phyloP scores from a whole-genome alignment of 73 alveolate species.

The Tetrahymena elliotti region DNA sequence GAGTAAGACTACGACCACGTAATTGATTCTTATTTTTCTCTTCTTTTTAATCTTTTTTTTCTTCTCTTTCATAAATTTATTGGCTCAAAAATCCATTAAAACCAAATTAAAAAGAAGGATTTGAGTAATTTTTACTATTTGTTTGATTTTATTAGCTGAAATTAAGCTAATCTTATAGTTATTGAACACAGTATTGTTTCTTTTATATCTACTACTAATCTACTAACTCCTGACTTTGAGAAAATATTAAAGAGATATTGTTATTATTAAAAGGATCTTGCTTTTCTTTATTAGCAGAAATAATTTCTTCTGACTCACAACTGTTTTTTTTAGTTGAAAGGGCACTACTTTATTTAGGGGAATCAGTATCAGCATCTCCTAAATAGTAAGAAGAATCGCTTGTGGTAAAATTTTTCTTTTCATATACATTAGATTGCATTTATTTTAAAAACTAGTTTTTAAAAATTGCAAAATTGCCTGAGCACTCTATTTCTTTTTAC shows the following conservation, averaged over 20 bases:
- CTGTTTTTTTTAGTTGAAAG: not conserved
- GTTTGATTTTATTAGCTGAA: not conserved
- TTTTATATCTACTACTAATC: not conserved
- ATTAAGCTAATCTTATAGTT: not conserved
- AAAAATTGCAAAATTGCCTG: not conserved
- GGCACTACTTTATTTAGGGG: not conserved
- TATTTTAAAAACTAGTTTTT: not conserved
- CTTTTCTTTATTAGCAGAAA: not conserved
- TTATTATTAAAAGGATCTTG: not conserved
- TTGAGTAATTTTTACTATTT: not conserved
- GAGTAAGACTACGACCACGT: not conserved
- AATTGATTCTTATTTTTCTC: not conserved
- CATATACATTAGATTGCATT: not conserved
- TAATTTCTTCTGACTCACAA: not conserved
- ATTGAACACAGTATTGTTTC: not conserved
- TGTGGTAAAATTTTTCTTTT: not conserved
- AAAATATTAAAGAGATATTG: not conserved
- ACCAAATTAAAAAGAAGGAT: not conserved
- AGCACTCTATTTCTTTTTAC: not conserved
- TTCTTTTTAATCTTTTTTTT: not conserved
- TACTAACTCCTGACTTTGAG: not conserved
- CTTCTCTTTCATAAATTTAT: not conserved
- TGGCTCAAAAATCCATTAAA: not conserved
- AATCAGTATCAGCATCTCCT: not conserved
- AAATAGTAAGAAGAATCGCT: not conserved